Conservation (phyloP, 192 early-diverging fungal species). For the Coemansia sp. region DNA sequence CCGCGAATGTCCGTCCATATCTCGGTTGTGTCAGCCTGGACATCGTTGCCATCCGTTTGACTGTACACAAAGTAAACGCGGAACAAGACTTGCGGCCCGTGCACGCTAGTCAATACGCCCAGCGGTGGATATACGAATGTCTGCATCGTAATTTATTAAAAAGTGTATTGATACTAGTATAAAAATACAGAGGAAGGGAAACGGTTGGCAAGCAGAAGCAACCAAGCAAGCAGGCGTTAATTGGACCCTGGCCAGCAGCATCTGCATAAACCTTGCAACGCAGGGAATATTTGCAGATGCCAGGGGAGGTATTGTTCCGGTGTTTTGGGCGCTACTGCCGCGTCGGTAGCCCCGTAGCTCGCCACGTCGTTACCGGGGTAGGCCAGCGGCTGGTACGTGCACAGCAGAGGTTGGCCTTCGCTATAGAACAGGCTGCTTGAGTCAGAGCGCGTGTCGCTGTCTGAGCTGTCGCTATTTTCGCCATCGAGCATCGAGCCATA, state of each 20-base stretch:
- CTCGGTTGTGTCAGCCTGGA: slow-evolving; percentile 8
- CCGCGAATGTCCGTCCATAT: slow-evolving; percentile 35
- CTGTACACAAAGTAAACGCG: slow-evolving; percentile 30
- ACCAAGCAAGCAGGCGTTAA: neutral
- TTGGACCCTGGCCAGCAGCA: slow-evolving; percentile 6
- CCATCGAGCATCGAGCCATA: slow-evolving; percentile 40
- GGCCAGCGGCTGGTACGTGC: slow-evolving; percentile 37
- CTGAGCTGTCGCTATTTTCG: slow-evolving; percentile 5
- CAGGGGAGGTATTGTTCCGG: slow-evolving; percentile 43
- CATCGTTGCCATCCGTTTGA: neutral
- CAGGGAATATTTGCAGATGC: slow-evolving; percentile 12
- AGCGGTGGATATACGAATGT: slow-evolving; percentile 36
- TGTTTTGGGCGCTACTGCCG: slow-evolving; percentile 9
- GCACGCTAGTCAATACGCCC: slow-evolving; percentile 29
- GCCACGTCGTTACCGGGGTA: neutral
- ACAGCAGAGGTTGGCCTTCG: slow-evolving; percentile 49
- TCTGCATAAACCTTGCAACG: slow-evolving; percentile 8
- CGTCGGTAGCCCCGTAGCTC: neutral
- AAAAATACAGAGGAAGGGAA: neutral
- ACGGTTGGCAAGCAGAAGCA: neutral
- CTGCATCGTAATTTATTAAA: neutral
- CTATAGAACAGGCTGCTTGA: slow-evolving; percentile 37
- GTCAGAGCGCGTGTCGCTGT: slow-evolving; percentile 14
- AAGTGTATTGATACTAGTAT: neutral
- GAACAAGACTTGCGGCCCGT: slow-evolving; percentile 16